Percentiles rank a stretch among this genome's conserved stretches.
phyloP scores from a whole-genome alignment of 2,329 filamentous ascomycete species.

The Didymella keratinophila region DNA sequence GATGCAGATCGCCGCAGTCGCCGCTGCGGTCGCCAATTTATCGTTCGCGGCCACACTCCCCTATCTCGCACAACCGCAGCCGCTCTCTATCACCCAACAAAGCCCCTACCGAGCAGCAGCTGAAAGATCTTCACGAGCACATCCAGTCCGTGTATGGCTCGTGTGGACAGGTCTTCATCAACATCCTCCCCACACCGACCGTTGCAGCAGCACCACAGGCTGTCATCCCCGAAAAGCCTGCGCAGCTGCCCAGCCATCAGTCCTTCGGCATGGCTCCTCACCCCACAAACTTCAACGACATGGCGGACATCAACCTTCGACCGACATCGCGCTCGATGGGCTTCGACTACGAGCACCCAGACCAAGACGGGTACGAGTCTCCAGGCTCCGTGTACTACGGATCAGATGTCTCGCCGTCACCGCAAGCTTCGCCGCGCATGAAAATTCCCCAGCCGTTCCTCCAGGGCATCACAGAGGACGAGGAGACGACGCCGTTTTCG shows the following conservation, averaged over 20 bases:
- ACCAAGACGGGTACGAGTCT: conserved; percentile 58
- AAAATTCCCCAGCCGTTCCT: conserved; percentile 46
- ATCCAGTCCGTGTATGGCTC: conserved; percentile 55
- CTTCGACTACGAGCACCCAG: conserved; percentile 51
- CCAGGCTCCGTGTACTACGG: conserved; percentile 56
- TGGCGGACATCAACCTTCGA: conserved; percentile 56
- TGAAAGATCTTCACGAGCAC: conserved; percentile 54
- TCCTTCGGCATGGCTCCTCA: conserved; percentile 63
- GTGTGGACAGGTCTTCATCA: conserved; percentile 53
- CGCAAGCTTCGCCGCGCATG: conserved; percentile 48
- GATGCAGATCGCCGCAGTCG: conserved; percentile 46
- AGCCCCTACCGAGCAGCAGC: conserved; percentile 50
- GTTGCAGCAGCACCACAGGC: conserved; percentile 57
- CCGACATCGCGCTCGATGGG: conserved; percentile 50
- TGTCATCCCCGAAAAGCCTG: conserved; percentile 57
- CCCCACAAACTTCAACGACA: conserved; percentile 66
- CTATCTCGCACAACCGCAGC: conserved; percentile 30
- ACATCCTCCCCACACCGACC: conserved; percentile 62
- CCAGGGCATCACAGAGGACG: conserved; percentile 46
- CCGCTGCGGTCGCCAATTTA: conserved; percentile 48
- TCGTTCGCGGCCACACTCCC: conserved; percentile 41
- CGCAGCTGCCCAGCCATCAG: conserved; percentile 50
- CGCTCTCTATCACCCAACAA: conserved; percentile 45
- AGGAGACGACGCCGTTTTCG: conserved; percentile 44
- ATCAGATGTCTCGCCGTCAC: conserved; percentile 59